These are phyloP conservation scores for Leptodermis oblonga DNA, from an alignment of 257 asterid genomes.

Conservation along the genomic window DNA sequence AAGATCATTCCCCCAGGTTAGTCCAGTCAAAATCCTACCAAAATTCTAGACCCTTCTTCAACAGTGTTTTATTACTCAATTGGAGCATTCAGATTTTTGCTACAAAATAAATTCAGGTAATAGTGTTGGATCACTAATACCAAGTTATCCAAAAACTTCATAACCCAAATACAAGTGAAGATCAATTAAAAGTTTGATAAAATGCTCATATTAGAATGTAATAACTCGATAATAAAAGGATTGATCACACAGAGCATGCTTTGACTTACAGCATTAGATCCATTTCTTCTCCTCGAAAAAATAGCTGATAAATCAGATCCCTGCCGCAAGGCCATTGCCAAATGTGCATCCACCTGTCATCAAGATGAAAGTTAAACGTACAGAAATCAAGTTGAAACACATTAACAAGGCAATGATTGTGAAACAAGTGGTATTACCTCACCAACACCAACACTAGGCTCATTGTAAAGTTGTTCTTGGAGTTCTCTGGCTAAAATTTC, in stretches of 20 bases:
- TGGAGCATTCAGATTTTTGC: background rate
- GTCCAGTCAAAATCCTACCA: background rate
- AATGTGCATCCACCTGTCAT: constrained; percentile 54
- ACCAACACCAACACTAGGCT: constrained; percentile 42
- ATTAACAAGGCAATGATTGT: background rate
- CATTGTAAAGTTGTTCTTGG: constrained; percentile 84
- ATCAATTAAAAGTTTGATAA: background rate
- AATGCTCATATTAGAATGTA: background rate
- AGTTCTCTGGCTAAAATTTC: constrained; percentile 87
- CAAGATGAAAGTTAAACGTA: constrained; percentile 14
- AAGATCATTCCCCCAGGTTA: background rate
- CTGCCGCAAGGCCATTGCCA: constrained; percentile 50
- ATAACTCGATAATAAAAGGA: background rate
- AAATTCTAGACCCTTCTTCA: background rate
- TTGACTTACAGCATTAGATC: constrained; percentile 43
- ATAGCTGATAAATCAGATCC: constrained; percentile 38
- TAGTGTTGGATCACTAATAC: background rate
- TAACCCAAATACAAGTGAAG: background rate
- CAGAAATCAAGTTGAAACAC: constrained; percentile 8
- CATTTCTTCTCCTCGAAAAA: constrained; percentile 35
- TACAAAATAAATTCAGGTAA: background rate
- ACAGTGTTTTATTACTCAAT: background rate
- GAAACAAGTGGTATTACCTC: constrained; percentile 43
- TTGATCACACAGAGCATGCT: constrained; percentile 4
- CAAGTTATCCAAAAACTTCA: background rate